Evolutionary conservation across 805 yeast species (phyloP).

Genomic region (Wickerhamomyces strasburgensis): DNA sequence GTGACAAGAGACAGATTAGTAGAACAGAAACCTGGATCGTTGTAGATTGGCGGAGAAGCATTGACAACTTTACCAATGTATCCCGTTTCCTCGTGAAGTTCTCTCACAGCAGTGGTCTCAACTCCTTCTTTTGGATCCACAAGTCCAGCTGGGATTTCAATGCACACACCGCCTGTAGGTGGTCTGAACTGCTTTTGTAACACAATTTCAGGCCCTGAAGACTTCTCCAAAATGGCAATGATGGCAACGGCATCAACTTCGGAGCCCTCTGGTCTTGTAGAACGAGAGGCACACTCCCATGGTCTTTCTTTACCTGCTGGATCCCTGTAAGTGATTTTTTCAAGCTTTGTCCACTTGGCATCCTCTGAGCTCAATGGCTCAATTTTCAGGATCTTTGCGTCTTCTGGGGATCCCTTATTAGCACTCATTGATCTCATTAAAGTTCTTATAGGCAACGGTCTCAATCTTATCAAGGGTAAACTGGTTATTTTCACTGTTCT

Average conservation of each 20-base stretch:
- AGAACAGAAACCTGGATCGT: conserved; percentile 88
- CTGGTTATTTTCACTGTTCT: not conserved
- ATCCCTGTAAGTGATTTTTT: conserved; percentile 64
- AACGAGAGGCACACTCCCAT: conserved; percentile 83
- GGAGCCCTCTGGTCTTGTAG: conserved; percentile 25
- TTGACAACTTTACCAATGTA: conserved; percentile 62
- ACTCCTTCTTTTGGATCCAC: conserved; percentile 79
- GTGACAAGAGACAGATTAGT: conserved; percentile 80
- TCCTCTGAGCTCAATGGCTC: conserved; percentile 34
- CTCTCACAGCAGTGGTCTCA: conserved; percentile 80
- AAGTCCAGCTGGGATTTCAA: conserved; percentile 94
- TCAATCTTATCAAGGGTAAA: not conserved
- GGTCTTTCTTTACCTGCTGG: conserved; percentile 66
- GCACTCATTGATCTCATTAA: conserved; percentile 9
- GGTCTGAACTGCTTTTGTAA: conserved; percentile 91
- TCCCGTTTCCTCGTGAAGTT: conserved; percentile 89
- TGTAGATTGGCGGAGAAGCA: conserved; percentile 47
- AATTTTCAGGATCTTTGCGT: conserved; percentile 28
- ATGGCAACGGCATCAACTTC: conserved; percentile 90
- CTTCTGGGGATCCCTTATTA: conserved; percentile 31
- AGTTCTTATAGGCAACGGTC: not conserved
- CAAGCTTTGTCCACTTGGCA: conserved; percentile 64
- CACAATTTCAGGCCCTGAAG: conserved; percentile 44
- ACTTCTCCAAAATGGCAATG: conserved; percentile 58
- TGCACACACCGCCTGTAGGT: conserved; percentile 81